Conservation (phyloP, 2,329 filamentous ascomycete genomes). For the Phoma herbarum region DNA sequence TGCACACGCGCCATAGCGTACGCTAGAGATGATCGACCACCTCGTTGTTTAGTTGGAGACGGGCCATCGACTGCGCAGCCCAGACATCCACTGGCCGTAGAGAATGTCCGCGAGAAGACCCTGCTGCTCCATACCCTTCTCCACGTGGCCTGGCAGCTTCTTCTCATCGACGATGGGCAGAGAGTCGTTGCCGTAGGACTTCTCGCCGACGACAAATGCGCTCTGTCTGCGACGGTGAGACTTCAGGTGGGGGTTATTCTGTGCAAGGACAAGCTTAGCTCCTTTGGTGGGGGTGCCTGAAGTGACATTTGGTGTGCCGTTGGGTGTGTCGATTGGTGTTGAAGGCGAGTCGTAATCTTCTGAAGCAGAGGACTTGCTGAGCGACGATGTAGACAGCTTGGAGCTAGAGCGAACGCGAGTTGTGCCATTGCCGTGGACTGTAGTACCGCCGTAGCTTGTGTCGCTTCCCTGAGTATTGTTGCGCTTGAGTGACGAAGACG, state of each 20-base stretch:
- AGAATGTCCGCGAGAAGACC: slow-evolving; percentile 89
- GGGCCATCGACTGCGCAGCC: slow-evolving; percentile 67
- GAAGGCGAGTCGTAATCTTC: slow-evolving; percentile 34
- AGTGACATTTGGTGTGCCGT: slow-evolving; percentile 34
- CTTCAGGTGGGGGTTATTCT: slow-evolving; percentile 85
- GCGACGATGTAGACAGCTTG: slow-evolving; percentile 26
- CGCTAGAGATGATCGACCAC: not conserved
- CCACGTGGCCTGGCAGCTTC: slow-evolving; percentile 65
- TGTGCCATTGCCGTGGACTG: slow-evolving; percentile 46
- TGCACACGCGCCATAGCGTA: not conserved
- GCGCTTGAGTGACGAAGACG: slow-evolving; percentile 35
- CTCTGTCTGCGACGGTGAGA: slow-evolving; percentile 69
- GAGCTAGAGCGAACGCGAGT: slow-evolving; percentile 47
- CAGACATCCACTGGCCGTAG: slow-evolving; percentile 89
- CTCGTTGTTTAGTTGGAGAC: slow-evolving; percentile 21
- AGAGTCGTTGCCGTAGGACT: slow-evolving; percentile 53
- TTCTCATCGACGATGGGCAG: slow-evolving; percentile 52
- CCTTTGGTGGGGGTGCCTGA: slow-evolving; percentile 59
- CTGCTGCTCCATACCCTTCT: slow-evolving; percentile 88
- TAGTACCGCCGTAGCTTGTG: slow-evolving; percentile 45
- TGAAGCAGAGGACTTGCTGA: slow-evolving; percentile 30
- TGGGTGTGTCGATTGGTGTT: slow-evolving; percentile 27
- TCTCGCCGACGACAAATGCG: slow-evolving; percentile 54
- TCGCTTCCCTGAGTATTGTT: slow-evolving; percentile 46
- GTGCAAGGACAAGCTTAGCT: slow-evolving; percentile 76